phyloP scores from a whole-genome alignment of 345 rosid genomes.

The Camelina sativa region DNA sequence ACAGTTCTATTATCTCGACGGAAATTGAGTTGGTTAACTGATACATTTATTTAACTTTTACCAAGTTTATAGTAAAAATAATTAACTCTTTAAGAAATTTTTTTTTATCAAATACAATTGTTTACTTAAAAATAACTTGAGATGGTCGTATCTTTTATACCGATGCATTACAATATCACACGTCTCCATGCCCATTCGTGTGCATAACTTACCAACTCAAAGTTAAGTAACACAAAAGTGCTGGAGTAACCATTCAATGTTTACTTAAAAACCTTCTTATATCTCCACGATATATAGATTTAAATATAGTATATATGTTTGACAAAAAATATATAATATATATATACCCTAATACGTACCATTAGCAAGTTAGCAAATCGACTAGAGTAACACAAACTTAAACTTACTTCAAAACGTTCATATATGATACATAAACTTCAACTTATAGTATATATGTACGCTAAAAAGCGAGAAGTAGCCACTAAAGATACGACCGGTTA shows the following conservation, averaged over 20 bases:
- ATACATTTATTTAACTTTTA: not conserved
- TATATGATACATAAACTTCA: not conserved
- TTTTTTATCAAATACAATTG: not conserved
- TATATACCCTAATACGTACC: too few relatives aligned
- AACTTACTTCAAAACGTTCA: not conserved
- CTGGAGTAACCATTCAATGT: not conserved
- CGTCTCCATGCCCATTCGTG: not conserved
- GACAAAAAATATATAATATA: too few relatives aligned
- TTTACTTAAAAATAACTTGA: too few relatives aligned
- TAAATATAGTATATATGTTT: too few relatives aligned
- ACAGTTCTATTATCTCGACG: not conserved
- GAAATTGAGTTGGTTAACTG: not conserved
- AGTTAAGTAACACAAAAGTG: not conserved
- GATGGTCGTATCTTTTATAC: not conserved
- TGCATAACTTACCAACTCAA: not conserved
- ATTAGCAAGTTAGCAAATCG: not conserved
- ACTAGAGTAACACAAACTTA: not conserved
- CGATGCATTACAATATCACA: not conserved
- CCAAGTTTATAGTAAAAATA: not conserved
- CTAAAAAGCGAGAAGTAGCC: not conserved
- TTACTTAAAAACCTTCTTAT: not conserved
- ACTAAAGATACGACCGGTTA: not conserved
- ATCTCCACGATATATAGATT: not conserved
- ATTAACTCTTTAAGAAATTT: too few relatives aligned
- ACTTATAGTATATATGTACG: too few relatives aligned